These are phyloP conservation scores for Epichloe amarillans DNA, from an alignment of 2,329 filamentous ascomycete species.

Conservation along the genomic window DNA sequence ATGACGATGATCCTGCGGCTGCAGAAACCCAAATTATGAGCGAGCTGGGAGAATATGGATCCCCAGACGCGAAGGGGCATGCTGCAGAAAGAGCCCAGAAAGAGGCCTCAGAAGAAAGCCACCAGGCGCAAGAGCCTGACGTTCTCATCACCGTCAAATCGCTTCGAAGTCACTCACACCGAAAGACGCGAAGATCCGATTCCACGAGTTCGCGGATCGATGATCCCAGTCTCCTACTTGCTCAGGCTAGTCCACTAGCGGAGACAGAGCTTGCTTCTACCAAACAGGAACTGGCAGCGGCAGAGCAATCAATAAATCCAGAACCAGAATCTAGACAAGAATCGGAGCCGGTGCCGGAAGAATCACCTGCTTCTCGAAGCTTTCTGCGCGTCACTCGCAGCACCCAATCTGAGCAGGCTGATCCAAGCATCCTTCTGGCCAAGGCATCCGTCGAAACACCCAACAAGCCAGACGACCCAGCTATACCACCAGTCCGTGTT, in stretches of 20 bases:
- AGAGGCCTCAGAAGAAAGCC: neutral
- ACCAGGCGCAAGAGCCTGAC: conserved; percentile 10
- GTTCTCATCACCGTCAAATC: conserved; percentile 16
- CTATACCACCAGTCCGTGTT: neutral
- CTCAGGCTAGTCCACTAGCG: conserved; percentile 6
- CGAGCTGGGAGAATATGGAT: conserved; percentile 8
- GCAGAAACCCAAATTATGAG: conserved; percentile 13
- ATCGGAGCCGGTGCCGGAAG: neutral
- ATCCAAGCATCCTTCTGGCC: conserved; percentile 16
- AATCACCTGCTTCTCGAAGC: neutral
- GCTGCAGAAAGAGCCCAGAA: neutral
- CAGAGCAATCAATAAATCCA: no score
- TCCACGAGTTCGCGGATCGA: conserved; percentile 9
- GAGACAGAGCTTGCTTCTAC: neutral
- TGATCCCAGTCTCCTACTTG: conserved; percentile 19
- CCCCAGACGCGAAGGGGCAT: conserved; percentile 4
- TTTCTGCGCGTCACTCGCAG: conserved; percentile 15
- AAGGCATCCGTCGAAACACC: conserved; percentile 6
- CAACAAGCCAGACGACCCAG: conserved; percentile 1
- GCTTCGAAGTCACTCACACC: conserved; percentile 17
- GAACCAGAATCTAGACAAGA: neutral
- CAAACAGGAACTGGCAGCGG: neutral
- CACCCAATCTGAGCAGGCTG: conserved; percentile 11
- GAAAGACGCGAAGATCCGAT: conserved; percentile 12
- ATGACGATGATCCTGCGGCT: conserved; percentile 1